phyloP scores from a whole-genome alignment of 2,329 filamentous ascomycete species.

The Camptophora hylomeconis region DNA sequence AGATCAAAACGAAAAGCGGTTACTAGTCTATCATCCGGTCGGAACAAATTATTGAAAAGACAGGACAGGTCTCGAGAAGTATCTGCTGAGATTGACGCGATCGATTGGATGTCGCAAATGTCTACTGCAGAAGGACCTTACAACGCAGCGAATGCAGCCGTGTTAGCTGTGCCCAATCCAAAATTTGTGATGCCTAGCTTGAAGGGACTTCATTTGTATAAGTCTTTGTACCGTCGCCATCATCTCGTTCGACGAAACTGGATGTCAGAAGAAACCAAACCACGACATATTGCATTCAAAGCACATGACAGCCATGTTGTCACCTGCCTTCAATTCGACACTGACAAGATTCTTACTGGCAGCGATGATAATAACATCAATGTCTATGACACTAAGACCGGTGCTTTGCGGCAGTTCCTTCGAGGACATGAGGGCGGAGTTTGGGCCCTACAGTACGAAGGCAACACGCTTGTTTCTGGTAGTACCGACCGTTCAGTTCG shows the following conservation, averaged over 20 bases:
- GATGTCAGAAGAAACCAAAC: slow-evolving; percentile 73
- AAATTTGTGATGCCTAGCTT: slow-evolving; percentile 66
- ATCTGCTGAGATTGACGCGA: slow-evolving; percentile 24
- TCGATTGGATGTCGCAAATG: slow-evolving; percentile 34
- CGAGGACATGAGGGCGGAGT: slow-evolving; percentile 94
- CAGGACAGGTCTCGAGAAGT: slow-evolving; percentile 36
- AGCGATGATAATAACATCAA: slow-evolving; percentile 97
- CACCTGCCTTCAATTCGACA: slow-evolving; percentile 93
- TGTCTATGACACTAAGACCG: slow-evolving; percentile 94
- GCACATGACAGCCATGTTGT: slow-evolving; percentile 94
- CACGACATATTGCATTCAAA: slow-evolving; percentile 87
- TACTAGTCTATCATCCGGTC: slow-evolving; percentile 27
- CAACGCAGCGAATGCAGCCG: slow-evolving; percentile 75
- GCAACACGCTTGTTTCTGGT: slow-evolving; percentile 86
- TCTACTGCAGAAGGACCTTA: slow-evolving; percentile 64
- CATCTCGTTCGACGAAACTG: slow-evolving; percentile 82
- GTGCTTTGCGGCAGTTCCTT: slow-evolving; percentile 67
- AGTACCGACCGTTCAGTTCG: slow-evolving; percentile 95
- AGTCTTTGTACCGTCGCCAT: slow-evolving; percentile 88
- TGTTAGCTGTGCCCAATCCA: slow-evolving; percentile 67
- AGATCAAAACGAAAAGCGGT: slow-evolving; percentile 36
- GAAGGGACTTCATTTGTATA: slow-evolving; percentile 80
- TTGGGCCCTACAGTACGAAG: slow-evolving; percentile 93
- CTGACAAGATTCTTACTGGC: slow-evolving; percentile 93
- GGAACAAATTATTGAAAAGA: slow-evolving; percentile 43